These are phyloP conservation scores for Tolypocladium nubicola DNA, from an alignment of 2,329 filamentous ascomycete genomes.

Conservation along the genomic window DNA sequence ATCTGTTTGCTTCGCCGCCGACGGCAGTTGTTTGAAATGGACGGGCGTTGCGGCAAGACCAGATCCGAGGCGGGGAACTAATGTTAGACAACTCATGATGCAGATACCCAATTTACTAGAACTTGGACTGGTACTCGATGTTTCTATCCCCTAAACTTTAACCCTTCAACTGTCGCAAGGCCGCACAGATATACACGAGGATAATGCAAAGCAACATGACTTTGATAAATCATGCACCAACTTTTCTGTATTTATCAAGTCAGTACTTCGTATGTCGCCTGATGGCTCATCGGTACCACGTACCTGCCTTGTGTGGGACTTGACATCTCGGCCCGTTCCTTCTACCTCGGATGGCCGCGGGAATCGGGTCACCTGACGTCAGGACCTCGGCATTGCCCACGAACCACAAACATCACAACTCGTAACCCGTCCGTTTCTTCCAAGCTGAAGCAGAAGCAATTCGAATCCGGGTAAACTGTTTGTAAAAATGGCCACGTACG, in stretches of 20 bases:
- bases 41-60: background rate
- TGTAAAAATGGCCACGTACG: conserved; percentile 17
- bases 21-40: background rate
- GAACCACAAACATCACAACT: background rate
- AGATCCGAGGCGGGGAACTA: background rate
- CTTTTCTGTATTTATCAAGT: no score
- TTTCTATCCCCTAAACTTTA: background rate
- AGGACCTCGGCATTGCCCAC: background rate
- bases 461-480: background rate
- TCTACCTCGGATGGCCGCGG: background rate
- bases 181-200: no score
- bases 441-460: background rate
- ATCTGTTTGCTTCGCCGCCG: background rate
- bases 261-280: background rate
- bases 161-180: no score
- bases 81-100: background rate
- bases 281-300: background rate
- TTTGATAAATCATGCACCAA: background rate
- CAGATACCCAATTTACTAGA: conserved; percentile 1
- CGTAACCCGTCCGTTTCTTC: background rate
- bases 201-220: no score
- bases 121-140: background rate
- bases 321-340: background rate
- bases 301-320: background rate
- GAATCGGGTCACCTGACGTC: background rate